Evolutionary conservation across 2,329 filamentous ascomycete species (phyloP), one percentile per base, ranked within the genome.

Genomic region (Fusarium fujikuroi): DNA sequence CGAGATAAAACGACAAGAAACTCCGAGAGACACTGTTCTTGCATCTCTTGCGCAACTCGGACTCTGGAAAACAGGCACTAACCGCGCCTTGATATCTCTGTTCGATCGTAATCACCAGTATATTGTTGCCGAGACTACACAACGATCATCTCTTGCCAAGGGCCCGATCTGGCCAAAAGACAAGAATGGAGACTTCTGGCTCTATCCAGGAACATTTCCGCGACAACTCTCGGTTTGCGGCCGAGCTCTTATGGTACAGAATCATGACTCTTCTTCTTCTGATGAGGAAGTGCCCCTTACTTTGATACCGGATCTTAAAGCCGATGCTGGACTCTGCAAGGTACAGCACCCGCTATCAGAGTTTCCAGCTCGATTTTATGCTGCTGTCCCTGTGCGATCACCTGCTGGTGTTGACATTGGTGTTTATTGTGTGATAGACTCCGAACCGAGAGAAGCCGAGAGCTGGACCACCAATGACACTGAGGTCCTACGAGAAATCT

Each of bases 11-110:
- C 50, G 37, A 42, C 32, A 57, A 19, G 21, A 59, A 52, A 19
- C 42, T 23, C 32, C 50, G 21, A 67, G 68, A 40, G 84, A 86
- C 54, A 75, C 80, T 15, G 79, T 79, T 50, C 80, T 89, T 39
- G 86, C 84, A 2, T 82, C 84, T 9, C 83, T 88, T 57, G 85
- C 86, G 36, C 86, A 89, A 72, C 80, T 89, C 9, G 86, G 82
- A 3, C 80, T 83, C 15, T 78, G 84, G 61, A 83, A 84, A 18
- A 79, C 88, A 12, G 78, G 82, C 28, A 81, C 80, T 12, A 76
- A 80, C 30, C 82, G 86, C 40, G 79, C 81, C 23, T 66, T 88
- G n/a, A 81, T 89, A 60, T 88, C 87, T 5, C 79, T 89, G 23
- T 88, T 89, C 68, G 87, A 87, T 73, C 79, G 78, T 4, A 79